Base-by-base conservation (phyloP, 2,329 filamentous ascomycete species). In the Fusarium praegraminearum region DNA sequence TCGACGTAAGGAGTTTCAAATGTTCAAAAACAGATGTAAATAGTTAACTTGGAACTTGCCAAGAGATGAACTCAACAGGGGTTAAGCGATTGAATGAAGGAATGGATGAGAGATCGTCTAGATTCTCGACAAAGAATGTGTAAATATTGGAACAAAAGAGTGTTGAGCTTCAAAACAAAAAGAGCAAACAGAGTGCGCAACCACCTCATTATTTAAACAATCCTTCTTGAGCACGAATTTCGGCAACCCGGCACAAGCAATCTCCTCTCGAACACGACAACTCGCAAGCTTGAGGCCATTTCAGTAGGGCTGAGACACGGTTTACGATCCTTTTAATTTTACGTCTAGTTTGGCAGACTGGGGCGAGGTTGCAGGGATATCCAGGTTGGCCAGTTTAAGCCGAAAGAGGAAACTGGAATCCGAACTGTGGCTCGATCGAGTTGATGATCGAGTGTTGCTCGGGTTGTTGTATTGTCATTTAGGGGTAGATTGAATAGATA, bases 261-360 rank as follows among this genome's bases (percentile, higher is more conserved):
- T 74, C 36, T 71, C 62, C 13, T 53, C 33, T 57, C 58, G 38
- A 47, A 65, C 58, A 66, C 18, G 18, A 32, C n/a, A 52, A 51
- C 22, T 41, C 30, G 12, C 20, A 55, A 38, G 15, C 59, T 71
- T 72, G 65, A 75, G 68, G 67, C 67, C 71, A 67, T 69, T 74
- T 52, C 22, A 44, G 65, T 73, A 75, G 70, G 73, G 73, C 73
- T 74, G 73, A 73, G 47, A 73, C 73, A 69, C 16, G 44, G n/a
- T 53, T 52, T 36, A n/a, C 36, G 47, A 61, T 67, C 70, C 73
- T 52, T 75, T 64, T 69, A 75, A 75, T 75, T 73, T 75, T 65
- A 51, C 32, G 35, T 44, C 15, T 13, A 24, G 30, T 44, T 28
- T 44, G 41, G 26, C 7, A 51, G 49, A 51, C 60, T 53, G 66